Evolutionary conservation across 2,329 filamentous ascomycete species (phyloP), one percentile per base, ranked within the genome.

Genomic region (Fusarium tupiense): DNA sequence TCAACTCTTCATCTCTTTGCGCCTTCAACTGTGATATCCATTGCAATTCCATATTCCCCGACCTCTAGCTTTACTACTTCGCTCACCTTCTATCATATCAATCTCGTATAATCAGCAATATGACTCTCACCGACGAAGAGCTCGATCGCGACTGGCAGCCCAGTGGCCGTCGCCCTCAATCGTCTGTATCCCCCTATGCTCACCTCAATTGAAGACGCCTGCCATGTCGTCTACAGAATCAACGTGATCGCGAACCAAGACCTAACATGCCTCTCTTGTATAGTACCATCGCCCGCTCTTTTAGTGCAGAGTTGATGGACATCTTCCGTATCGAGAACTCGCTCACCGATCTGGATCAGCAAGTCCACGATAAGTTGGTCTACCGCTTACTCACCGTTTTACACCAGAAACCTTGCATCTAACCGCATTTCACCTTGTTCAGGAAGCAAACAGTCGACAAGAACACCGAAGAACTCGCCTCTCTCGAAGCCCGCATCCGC

Each of bases 251-350:
- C 47, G 54, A 35, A 47, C 41, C 37, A 29, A 63, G 47, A 64
- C 49, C 76, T 78, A 58, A 78, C 71, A 44, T 1, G 12, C 58
- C 33, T 59, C 33, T 53, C 53, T 24, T 38, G 16, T 61, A 72
- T 53, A 98, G 95, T 73, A 96, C 94, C 70, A 91, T 98, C 83
- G 95, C 95, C 61, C 92, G 91, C 78, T 94, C 93, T 81, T 98
- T 98, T 85, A 96, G 94, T 68, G 87, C 91, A 50, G 94, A 96
- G 82, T 88, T 98, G 70, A 93, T 96, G 86, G 92, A 94, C 81
- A 92, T 97, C 77, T 98, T 98, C 86, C 92, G 93, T 80, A 91
- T 98, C 80, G 94, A 96, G 77, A 92, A 91, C 83, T 92, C 92
- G 76, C 81, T 96, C 67, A 90, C 92, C 79, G 89, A 92, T 71